phyloP scores from a whole-genome alignment of 2,329 filamentous ascomycete genomes.

The Aspergillus luchuensis region DNA sequence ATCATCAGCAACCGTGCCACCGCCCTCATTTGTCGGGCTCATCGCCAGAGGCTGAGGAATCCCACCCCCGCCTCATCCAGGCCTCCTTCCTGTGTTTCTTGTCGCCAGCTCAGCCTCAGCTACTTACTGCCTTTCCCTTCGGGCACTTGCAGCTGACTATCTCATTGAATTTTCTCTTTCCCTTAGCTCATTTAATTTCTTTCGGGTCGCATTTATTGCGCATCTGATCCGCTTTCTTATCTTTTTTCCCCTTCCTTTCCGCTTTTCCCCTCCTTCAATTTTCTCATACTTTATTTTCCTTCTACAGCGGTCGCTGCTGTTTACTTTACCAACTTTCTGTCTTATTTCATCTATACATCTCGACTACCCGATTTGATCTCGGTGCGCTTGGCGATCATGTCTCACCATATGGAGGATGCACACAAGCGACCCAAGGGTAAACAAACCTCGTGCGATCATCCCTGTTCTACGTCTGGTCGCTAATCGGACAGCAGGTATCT shows the following conservation, averaged over 20 bases:
- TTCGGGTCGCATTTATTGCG: neutral
- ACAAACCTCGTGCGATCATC: slow-evolving; percentile 7
- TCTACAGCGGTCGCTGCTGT: neutral
- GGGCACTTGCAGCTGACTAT: slow-evolving; percentile 10
- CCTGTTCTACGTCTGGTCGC: neutral
- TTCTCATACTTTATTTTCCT: neutral
- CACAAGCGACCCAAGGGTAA: slow-evolving; percentile 47
- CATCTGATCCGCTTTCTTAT: neutral
- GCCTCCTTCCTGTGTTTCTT: neutral
- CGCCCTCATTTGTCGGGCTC: slow-evolving; percentile 8
- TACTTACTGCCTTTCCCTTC: neutral
- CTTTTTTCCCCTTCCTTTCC: neutral
- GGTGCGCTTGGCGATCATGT: slow-evolving; percentile 18
- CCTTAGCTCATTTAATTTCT: neutral
- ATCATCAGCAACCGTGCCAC: slow-evolving; percentile 5
- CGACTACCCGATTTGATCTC: slow-evolving; percentile 21
- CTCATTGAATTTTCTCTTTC: neutral
- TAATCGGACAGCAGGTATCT: slow-evolving; percentile 68
- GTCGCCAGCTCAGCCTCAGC: slow-evolving; percentile 12
- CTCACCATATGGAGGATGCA: slow-evolving; percentile 35
- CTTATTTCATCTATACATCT: slow-evolving; percentile 11
- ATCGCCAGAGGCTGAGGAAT: slow-evolving; percentile 10
- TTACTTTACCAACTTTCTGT: neutral
- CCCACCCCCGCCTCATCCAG: slow-evolving; percentile 10
- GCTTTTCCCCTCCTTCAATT: neutral